Evolutionary conservation across 148 eudicot genomes (phyloP), one percentile per base, ranked within the genome.

Genomic region (Nepenthes mirabilis): DNA sequence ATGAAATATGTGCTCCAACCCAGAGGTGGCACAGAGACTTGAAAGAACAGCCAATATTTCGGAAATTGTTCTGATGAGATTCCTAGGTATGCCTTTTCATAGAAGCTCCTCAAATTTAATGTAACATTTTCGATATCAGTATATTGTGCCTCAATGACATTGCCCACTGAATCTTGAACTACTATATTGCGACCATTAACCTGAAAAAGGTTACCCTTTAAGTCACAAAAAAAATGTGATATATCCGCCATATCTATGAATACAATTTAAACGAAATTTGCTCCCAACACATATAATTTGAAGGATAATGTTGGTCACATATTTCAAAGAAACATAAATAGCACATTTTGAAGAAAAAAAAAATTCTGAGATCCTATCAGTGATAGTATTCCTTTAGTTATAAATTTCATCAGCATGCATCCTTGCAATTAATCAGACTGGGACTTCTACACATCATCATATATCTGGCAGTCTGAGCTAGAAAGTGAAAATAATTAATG

Each of bases 1-100:
- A 87, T 71, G 75, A 86, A 84, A 63, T 84, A 90, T n/a, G 95
- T 90, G 73, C 71, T 82, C 91, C 88, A 87, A 66, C 97, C 95
- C 67, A 90, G 64, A 40, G 97, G 85, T 52, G 85, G 87, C 61
- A 90, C 73, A 61, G 89, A 79, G 70, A 74, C 95, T 70, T 55
- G 73, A 74, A 90, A 87, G 61, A 66, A 53, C 61, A 90, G 80
- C 97, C 95, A 90, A 68, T 75, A 90, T 67, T 82, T 87, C 54
- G 97, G 86, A 60, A 43, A 81, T 58, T 67, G 33, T 34, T 58
- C 34, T 3, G 78, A 66, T 48, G 91, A 70, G 43, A 68, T 64
- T 71, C 95, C 91, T 62, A 72, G 43, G 68, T 90, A 90, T 54
- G 97, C 95, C 70, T 75, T 58, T 2, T 76, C 72, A 62, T 90